Base-by-base conservation (phyloP, 371 early-diverging fungal genomes). In the Mortierella sp. region DNA sequence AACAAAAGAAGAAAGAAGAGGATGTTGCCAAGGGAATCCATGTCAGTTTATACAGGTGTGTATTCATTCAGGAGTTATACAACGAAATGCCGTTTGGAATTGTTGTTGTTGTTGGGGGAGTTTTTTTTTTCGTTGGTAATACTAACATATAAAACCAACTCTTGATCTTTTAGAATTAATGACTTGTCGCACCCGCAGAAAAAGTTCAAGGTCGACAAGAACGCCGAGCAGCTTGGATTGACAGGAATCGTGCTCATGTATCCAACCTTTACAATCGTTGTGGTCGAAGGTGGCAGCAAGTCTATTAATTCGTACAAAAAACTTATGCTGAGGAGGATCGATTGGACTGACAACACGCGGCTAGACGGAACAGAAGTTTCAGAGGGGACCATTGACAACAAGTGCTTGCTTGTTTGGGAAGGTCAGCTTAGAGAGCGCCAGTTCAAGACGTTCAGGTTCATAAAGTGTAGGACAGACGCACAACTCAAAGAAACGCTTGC, bases 251-350 rank as follows among this genome's bases (percentile, higher is more conserved):
- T 91, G 14, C 86, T 97, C 65, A 81, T 94, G 24, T 87, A 94
- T 78, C 89, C 91, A 0, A 91, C 90, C 12, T 90, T 92, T 73
- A 91, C 89, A 69, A 68, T 98, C 55, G 96, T 99, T 3, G 86
- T 97, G 59, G 98, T 96, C 2, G 99, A 99, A 86, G 99, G 98
- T 0, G 95, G 97, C 0, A 94, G 93, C 8, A 95, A 97, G 79
- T 90, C 91, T 16, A 90, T 98, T 75, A 93, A 94, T 68, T 90
- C 92, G 24, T 99, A 96, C 88, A 98, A 97, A 80, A 96, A 96
- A 76, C 87, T 99, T 26, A 96, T 99, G 98, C 85, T 97, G n/a
- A 86, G 95, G 35, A 91, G 99, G 37, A 98, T 99, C 73, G 92
- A 97, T 73, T 99, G 99, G 99, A 86, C 89, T 22, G 92, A 93